Conservation (phyloP, 768 basidiomycete species). For the Termitomyces sp. region DNA sequence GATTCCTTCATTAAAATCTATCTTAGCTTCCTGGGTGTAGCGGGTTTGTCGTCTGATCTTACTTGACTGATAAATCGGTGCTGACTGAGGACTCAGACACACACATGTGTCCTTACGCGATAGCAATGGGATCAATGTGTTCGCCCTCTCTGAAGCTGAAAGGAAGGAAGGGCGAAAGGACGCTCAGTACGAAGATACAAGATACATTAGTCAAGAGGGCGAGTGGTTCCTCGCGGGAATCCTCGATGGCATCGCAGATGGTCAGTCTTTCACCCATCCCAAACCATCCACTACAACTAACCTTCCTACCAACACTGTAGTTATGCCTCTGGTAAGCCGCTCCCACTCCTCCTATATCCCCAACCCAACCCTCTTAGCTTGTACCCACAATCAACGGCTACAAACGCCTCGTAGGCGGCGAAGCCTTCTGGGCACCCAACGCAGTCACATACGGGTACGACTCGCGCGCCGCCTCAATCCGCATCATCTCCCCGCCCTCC, state of each 20-base stretch:
- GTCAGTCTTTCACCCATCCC: conserved; percentile 31
- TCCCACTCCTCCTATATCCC: not conserved
- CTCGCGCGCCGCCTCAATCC: conserved; percentile 86
- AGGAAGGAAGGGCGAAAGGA: conserved; percentile 57
- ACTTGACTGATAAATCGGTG: not conserved
- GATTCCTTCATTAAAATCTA: not conserved
- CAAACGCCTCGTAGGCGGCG: conserved; percentile 92
- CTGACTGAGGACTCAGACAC: conserved; percentile 47
- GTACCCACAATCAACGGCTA: conserved; percentile 96
- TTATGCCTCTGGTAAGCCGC: conserved; percentile 73
- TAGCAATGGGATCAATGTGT: conserved; percentile 66
- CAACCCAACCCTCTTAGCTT: conserved; percentile 36
- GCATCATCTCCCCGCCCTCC: conserved; percentile 90
- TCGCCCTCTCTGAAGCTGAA: conserved; percentile 67
- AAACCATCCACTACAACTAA: not conserved
- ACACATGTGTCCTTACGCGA: conserved; percentile 88
- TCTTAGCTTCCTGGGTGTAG: conserved; percentile 89
- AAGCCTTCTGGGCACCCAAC: conserved; percentile 93
- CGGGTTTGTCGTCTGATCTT: conserved; percentile 49
- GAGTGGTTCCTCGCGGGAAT: conserved; percentile 97
- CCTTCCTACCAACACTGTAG: conserved; percentile 27
- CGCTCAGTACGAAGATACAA: conserved; percentile 79
- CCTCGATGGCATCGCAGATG: conserved; percentile 84
- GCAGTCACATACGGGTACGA: conserved; percentile 95
- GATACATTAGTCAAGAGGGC: conserved; percentile 74